Evolutionary conservation across 345 rosid species (phyloP).

Genomic region (Conringia planisiliqua): DNA sequence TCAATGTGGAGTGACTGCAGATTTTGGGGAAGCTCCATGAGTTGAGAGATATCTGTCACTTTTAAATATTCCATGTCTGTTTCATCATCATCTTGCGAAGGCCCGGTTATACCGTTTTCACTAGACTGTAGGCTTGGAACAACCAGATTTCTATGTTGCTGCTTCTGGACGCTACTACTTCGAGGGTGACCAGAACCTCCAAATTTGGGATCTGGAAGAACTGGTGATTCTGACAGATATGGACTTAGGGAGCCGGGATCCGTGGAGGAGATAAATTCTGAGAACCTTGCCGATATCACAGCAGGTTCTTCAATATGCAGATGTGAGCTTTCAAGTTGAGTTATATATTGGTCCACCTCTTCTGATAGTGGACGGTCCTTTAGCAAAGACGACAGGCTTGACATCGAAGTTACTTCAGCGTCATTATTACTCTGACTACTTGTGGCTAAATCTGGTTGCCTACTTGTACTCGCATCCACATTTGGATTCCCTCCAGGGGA

Average conservation of each 20-base stretch:
- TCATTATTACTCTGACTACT: slow-evolving; percentile 24
- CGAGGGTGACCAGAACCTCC: background rate
- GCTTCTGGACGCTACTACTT: too few relatives aligned
- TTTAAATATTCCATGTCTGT: slow-evolving; percentile 22
- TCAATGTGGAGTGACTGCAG: slow-evolving; percentile 35
- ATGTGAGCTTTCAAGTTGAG: slow-evolving; percentile 1
- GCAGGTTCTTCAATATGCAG: slow-evolving; percentile 21
- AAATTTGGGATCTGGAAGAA: background rate
- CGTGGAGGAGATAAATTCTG: background rate
- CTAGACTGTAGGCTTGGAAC: slow-evolving; percentile 3
- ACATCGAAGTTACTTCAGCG: slow-evolving; percentile 11
- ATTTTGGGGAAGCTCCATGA: slow-evolving; percentile 32
- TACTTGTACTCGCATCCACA: slow-evolving; percentile 1
- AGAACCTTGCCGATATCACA: slow-evolving; percentile 27
- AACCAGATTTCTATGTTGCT: background rate
- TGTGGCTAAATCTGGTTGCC: background rate
- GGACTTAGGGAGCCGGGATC: slow-evolving; percentile 7
- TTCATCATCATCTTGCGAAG: background rate
- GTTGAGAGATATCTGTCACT: slow-evolving; percentile 36
- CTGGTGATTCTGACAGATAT: background rate
- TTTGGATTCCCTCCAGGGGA: background rate
- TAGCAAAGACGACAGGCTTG: slow-evolving; percentile 24
- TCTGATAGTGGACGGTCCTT: background rate
- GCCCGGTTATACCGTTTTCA: background rate
- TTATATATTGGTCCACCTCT: background rate